Conservation (phyloP, 1,284 basidiomycete species). For the Ceratobasidium sp. region DNA sequence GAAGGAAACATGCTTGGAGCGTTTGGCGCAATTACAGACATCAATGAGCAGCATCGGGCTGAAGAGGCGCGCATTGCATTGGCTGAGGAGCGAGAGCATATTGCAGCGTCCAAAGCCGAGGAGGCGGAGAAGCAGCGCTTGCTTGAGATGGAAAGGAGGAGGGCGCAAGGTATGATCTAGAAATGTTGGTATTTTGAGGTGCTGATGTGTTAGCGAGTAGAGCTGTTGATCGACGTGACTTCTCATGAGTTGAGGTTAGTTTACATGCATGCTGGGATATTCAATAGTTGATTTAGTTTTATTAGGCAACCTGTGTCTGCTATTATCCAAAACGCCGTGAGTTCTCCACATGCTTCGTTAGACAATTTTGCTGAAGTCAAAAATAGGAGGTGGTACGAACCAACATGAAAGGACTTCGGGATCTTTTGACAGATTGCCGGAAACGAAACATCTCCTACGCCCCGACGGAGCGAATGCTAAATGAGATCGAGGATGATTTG, state of each 20-base stretch:
- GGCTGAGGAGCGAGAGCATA: slow-evolving; percentile 49
- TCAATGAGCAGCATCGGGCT: slow-evolving; percentile 49
- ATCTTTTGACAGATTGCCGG: slow-evolving; percentile 1
- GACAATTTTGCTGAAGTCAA: background rate
- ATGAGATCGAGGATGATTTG: slow-evolving; percentile 56
- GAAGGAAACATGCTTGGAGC: slow-evolving; percentile 8
- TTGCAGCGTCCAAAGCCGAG: slow-evolving; percentile 48
- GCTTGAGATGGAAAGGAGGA: slow-evolving; percentile 49
- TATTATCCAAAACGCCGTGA: slow-evolving; percentile 44
- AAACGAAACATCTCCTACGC: background rate
- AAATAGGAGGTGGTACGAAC: slow-evolving; percentile 37
- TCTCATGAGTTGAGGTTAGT: slow-evolving; percentile 49
- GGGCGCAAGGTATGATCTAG: slow-evolving; percentile 48
- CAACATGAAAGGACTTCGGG: slow-evolving; percentile 47
- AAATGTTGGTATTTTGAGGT: background rate
- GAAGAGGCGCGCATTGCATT: slow-evolving; percentile 48
- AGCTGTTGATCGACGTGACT: slow-evolving; percentile 51
- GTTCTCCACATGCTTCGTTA: background rate
- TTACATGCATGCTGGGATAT: background rate
- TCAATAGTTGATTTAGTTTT: background rate
- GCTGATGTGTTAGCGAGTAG: slow-evolving; percentile 34
- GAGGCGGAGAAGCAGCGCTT: slow-evolving; percentile 42
- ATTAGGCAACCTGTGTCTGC: slow-evolving; percentile 51
- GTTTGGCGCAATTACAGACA: slow-evolving; percentile 43
- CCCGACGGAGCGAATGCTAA: slow-evolving; percentile 49